Conservation (phyloP, 2,329 filamentous ascomycete genomes). For the Neopestalotiopsis clavispora region DNA sequence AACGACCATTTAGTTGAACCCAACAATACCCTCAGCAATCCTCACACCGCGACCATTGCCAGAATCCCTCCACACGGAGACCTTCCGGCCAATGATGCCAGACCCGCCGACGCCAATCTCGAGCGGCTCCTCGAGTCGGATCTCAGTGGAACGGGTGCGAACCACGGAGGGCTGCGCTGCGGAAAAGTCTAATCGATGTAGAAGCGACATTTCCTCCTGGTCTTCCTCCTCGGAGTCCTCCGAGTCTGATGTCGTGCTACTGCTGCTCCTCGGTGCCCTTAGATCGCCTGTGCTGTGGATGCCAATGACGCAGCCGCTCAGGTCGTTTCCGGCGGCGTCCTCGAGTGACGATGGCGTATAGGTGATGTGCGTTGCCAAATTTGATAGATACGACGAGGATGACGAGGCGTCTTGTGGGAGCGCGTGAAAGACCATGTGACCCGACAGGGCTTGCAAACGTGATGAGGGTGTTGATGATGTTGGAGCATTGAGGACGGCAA, state of each 20-base stretch:
- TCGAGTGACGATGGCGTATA: neutral
- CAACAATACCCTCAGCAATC: constrained; percentile 20
- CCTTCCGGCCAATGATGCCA: constrained; percentile 21
- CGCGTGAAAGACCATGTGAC: constrained; percentile 4
- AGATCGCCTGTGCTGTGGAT: constrained; percentile 7
- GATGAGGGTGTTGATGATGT: neutral
- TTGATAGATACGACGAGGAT: neutral
- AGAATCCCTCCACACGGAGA: constrained; percentile 17
- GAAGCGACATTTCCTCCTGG: neutral
- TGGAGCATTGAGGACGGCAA: neutral
- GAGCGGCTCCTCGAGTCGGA: constrained; percentile 13
- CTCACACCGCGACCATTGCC: constrained; percentile 1
- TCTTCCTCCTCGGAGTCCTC: neutral
- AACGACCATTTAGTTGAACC: constrained; percentile 12
- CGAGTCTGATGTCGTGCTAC: neutral
- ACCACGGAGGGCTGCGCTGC: neutral
- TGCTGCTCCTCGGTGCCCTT: neutral
- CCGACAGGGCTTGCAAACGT: neutral
- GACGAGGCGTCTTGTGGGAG: neutral
- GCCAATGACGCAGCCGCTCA: constrained; percentile 1
- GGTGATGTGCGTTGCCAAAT: constrained; percentile 2
- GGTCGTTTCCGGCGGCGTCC: neutral
- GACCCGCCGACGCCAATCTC: constrained; percentile 20
- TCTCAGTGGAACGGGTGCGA: neutral
- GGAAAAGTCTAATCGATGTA: constrained; percentile 5